These are phyloP conservation scores for Syncephalastrum racemosum DNA, from an alignment of 371 early-diverging fungal genomes.

Conservation along the genomic window DNA sequence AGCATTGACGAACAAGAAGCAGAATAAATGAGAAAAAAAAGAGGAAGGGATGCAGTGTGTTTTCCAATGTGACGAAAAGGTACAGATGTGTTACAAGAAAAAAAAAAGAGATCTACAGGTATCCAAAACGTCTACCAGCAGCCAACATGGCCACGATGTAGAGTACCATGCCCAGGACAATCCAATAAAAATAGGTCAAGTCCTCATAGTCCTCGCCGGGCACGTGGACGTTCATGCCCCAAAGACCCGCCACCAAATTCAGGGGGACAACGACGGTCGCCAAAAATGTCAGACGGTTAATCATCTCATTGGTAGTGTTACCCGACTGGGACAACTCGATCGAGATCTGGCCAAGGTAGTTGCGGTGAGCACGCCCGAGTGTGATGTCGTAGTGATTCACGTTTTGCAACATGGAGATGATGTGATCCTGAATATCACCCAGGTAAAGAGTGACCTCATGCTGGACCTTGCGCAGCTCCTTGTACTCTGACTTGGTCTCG, in stretches of 20 bases:
- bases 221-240: slow-evolving; percentile 84
- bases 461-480: slow-evolving; percentile 32
- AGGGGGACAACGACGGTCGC: slow-evolving; percentile 87
- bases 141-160: slow-evolving; percentile 40
- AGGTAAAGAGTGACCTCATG: slow-evolving; percentile 69
- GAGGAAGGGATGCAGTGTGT: too few species aligned
- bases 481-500: slow-evolving; percentile 24
- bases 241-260: slow-evolving; percentile 83
- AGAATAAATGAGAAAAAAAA: too few species aligned
- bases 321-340: slow-evolving; percentile 95
- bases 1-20: too few species aligned
- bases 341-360: slow-evolving; percentile 94
- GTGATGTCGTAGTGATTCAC: slow-evolving; percentile 89
- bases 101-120: slow-evolving; percentile 8
- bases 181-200: slow-evolving; percentile 78
- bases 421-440: slow-evolving; percentile 95
- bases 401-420: slow-evolving; percentile 93
- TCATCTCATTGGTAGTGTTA: slow-evolving; percentile 89
- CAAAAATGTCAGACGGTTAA: slow-evolving; percentile 88
- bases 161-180: slow-evolving; percentile 57
- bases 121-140: slow-evolving; percentile 33
- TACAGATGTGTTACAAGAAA: too few species aligned
- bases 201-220: slow-evolving; percentile 70
- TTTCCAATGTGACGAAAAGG: too few species aligned
- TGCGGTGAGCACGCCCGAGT: slow-evolving; percentile 87